Base-by-base conservation (phyloP, 2,329 filamentous ascomycete species). In the Colletotrichum limetticola region DNA sequence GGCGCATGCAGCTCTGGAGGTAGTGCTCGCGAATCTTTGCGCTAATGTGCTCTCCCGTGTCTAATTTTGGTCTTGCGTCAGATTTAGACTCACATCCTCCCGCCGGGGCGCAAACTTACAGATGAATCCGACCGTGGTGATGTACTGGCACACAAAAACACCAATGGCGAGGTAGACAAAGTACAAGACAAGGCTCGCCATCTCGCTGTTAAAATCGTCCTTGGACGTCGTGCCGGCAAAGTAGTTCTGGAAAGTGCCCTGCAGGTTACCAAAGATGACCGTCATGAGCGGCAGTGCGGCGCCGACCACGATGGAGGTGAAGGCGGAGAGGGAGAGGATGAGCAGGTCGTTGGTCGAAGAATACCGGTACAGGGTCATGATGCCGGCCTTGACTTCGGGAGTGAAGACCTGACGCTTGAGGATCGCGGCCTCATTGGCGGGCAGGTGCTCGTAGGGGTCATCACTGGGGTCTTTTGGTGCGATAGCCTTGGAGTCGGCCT, bases 51-150 rank as follows among this genome's bases (percentile, higher is more conserved):
- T 96, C 94, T 69, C 94, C 94, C 0, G 91, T 92, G 78, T 95
- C 75, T 76, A n/a, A n/a, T 14, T 65, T 32, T 37, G 35, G 52
- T 19, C 9, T 49, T 49, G 42, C 19, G 71, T 67, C 42, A 55
- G 62, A 32, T n/a, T 22, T 57, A 42, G 32, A 49, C 35, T 66
- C 37, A 28, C 24, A 62, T 22, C 32, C 5, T 61, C 8, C 56
- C 37, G 56, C n/a, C 28, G 14, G 26, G n/a, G 59, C n/a, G 37
- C 24, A 22, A 55, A 76, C 75, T 75, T 66, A 76, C 75, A 98
- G 77, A 98, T 97, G 84, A 97, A 98, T 24, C 94, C 94, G 22
- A 97, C 91, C 0, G 95, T 98, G 28, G 91, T 89, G 72, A 97
- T 85, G 80, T 97, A 97, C 57, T 92, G 89, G 3, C 92, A 91